Evolutionary conservation across 1,284 basidiomycete genomes (phyloP), one percentile per base, ranked within the genome.

Genomic region (Leccinum subrobustum): DNA sequence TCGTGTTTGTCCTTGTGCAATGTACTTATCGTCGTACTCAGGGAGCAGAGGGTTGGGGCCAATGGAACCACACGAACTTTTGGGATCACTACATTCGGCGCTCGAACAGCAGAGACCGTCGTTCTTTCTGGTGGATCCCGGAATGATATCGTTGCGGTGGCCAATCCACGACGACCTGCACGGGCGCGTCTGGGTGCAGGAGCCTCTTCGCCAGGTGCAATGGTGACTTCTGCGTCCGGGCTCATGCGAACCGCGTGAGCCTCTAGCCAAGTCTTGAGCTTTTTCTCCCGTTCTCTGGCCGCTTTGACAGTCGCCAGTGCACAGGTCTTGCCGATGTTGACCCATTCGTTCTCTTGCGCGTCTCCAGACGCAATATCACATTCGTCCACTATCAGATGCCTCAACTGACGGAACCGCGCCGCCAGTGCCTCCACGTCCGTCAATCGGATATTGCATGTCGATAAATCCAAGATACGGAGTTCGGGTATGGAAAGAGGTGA

Each of bases 221-320:
- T 39, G n/a, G 9, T 39, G 47, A 14, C 12, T 3, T 51, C 60
- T n/a, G 44, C 14, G 14, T 54, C 52, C 2, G 29, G 11, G 25
- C 25, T 33, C 31, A 25, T 56, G 29, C 44, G 59, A 52, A 33
- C 44, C 6, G 62, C 59, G 35, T 63, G 72, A 35, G 68, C 63
- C 61, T 84, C 83, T 11, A 81, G 62, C 83, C 81, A 85, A 14
- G 67, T 67, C 62, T 81, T 83, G 58, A 90, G 69, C 60, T 76
- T 77, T 71, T 81, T 85, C 72, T 90, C 88, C 31, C 82, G 77
- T 58, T 84, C 83, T 62, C 76, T 79, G 4, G 83, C 82, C 33
- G 80, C 78, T 60, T 76, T 78, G 29, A 82, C 76, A 1, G 86
- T 86, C 2, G 78, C 78, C 6, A 85, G 69, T 6, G 85, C 86